Conservation (phyloP, 257 asterid genomes). For the Sherardia arvensis region DNA sequence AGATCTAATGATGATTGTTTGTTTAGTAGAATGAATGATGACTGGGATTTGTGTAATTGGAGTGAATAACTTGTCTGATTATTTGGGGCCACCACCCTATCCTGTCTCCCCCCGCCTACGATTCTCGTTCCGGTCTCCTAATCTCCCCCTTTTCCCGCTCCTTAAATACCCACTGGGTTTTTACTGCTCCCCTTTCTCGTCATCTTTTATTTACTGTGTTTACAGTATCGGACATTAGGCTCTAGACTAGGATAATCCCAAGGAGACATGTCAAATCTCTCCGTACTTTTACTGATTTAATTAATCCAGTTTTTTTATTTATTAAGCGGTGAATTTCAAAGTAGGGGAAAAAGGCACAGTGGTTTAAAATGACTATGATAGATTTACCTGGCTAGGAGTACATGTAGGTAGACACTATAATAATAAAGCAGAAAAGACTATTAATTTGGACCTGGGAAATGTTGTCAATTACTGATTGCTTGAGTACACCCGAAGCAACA, state of each 20-base stretch:
- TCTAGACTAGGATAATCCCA: too few species aligned
- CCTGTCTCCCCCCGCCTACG: slow-evolving; percentile 12
- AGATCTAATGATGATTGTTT: not conserved
- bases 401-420: not conserved
- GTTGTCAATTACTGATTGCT: not conserved
- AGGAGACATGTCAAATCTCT: too few species aligned
- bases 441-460: not conserved
- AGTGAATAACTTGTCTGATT: slow-evolving; percentile 10
- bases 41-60: not conserved
- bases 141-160: not conserved
- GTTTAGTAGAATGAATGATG: not conserved
- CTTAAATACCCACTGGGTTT: not conserved
- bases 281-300: too few species aligned
- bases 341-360: too few species aligned
- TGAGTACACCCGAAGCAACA: slow-evolving; percentile 5
- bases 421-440: not conserved
- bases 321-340: too few species aligned
- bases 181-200: not conserved
- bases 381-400: not conserved
- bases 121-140: slow-evolving; percentile 3
- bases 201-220: too few species aligned
- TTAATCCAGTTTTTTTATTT: too few species aligned
- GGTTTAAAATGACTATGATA: too few species aligned
- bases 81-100: slow-evolving; percentile 9
- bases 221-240: too few species aligned